Evolutionary conservation across 1,284 basidiomycete species (phyloP).

Genomic region (Kalmanozyma brasiliensis): DNA sequence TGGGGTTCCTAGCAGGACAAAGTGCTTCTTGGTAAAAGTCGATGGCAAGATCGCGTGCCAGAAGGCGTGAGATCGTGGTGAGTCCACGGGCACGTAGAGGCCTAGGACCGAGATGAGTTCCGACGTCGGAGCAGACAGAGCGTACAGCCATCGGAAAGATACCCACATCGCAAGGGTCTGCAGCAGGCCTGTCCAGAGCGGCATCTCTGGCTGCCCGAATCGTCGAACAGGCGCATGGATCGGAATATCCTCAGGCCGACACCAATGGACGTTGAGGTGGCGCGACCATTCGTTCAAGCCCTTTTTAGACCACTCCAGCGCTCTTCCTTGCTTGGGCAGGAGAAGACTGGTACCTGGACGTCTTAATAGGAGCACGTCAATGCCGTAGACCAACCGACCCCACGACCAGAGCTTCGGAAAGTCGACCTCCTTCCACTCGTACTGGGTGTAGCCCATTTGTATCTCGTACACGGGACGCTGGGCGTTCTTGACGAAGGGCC

Average conservation of each 20-base stretch:
- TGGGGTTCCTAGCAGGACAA: conserved; percentile 12
- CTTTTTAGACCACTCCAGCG: conserved; percentile 31
- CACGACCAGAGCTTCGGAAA: conserved; percentile 13
- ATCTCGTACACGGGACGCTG: conserved; percentile 11
- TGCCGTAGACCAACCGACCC: conserved; percentile 19
- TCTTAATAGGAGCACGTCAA: conserved; percentile 22
- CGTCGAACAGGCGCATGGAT: conserved; percentile 28
- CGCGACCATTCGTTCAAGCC: conserved; percentile 31
- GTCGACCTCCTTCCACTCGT: conserved; percentile 33
- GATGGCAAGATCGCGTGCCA: conserved; percentile 13
- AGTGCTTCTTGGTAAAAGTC: conserved; percentile 2
- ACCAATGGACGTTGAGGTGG: conserved; percentile 23
- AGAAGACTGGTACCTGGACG: conserved; percentile 26
- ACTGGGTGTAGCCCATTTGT: conserved; percentile 7
- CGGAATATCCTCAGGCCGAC: conserved; percentile 18
- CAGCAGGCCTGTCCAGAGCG: conserved; percentile 4
- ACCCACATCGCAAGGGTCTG: conserved; percentile 15
- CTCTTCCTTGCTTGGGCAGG: conserved; percentile 23
- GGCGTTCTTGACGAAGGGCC: conserved; percentile 18
- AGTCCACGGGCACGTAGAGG: conserved; percentile 24
- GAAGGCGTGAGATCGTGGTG: neutral
- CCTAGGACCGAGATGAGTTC: conserved; percentile 21
- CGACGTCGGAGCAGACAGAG: conserved; percentile 19
- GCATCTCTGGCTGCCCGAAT: conserved; percentile 42
- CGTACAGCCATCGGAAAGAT: conserved; percentile 26